phyloP scores from a whole-genome alignment of 768 basidiomycete genomes.

The Neoboletus magnificus region DNA sequence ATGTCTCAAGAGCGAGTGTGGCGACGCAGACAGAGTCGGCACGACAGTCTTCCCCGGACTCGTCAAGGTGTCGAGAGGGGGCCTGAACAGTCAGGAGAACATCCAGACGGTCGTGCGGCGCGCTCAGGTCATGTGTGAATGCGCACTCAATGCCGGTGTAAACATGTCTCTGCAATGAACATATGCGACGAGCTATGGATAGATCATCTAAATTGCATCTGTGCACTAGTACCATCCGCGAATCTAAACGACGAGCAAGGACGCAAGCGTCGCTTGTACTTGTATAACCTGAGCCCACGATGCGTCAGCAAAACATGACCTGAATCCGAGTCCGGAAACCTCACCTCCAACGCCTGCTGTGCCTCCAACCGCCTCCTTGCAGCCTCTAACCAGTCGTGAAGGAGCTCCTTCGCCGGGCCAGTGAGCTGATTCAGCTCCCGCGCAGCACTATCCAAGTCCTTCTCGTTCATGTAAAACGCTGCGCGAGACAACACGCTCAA shows the following conservation, averaged over 20 bases:
- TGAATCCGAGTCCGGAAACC: neutral
- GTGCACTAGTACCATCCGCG: constrained; percentile 8
- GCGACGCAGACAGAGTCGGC: constrained; percentile 73
- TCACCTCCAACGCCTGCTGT: constrained; percentile 84
- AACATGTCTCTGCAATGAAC: constrained; percentile 2
- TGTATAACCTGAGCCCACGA: constrained; percentile 60
- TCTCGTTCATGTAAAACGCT: constrained; percentile 85
- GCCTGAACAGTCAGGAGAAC: constrained; percentile 39
- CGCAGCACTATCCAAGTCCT: constrained; percentile 80
- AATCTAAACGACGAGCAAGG: constrained; percentile 67
- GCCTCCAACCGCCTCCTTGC: constrained; percentile 87
- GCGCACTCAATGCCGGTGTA: constrained; percentile 47
- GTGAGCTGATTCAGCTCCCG: constrained; percentile 89
- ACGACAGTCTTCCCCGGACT: constrained; percentile 86
- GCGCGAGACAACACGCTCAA: constrained; percentile 84
- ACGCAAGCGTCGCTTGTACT: constrained; percentile 79
- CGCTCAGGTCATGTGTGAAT: constrained; percentile 86
- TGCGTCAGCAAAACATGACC: constrained; percentile 11
- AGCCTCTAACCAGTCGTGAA: constrained; percentile 88
- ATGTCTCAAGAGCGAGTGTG: constrained; percentile 71
- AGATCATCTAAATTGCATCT: constrained; percentile 23
- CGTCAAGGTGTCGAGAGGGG: constrained; percentile 66
- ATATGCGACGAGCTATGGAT: neutral
- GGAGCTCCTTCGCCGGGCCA: constrained; percentile 71
- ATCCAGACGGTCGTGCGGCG: constrained; percentile 74